Evolutionary conservation across 768 basidiomycete species (phyloP), one percentile per base, ranked within the genome.

Genomic region (Rhizopogon vesiculosus): DNA sequence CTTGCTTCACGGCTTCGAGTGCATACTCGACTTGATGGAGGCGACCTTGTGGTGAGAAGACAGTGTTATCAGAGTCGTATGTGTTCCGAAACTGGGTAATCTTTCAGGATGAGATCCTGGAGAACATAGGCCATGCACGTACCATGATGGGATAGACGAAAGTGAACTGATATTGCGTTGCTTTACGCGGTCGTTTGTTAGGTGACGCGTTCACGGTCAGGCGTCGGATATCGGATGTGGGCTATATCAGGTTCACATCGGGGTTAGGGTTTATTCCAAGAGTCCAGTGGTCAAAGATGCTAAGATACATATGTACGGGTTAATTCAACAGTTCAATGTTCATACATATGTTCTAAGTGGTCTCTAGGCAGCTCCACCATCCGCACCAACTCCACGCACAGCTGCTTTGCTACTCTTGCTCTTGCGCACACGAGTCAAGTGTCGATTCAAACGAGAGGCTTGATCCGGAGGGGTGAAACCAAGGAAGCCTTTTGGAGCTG

Each of bases 11-110:
- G 56, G 97, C 97, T 74, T 99, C 97, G 53, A 98, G 85, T 1
- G 97, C 95, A 82, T 99, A 97, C 74, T 97, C 95, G 63, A 97
- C 94, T 70, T 97, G 93, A 72, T 98, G 96, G 51, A 98, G 80
- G 42, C 96, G 88, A 56, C 96, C 94, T 78, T 97, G 96, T 0
- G 95, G 96, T 4, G 89, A 93, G 78, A 94, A 93, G 62, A 94
- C 94, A 42, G 94, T 98, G 75, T 97, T 98, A 75, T 98, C 96
- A 45, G 93, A 96, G 74, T 98, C 96, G 77, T 98, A 98, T 2
- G 94, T 96, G 69, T 97, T 97, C 65, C 94, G 80, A 69, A 93
- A 93, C 91, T 93, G 68, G 22, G 15, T 19, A 5, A 8, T 28
- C 7, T 12, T 54, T 44, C n/a, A 43, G 29, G 41, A 62, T 4